Evolutionary conservation across 768 basidiomycete species (phyloP).

Genomic region (Russula brevipes): DNA sequence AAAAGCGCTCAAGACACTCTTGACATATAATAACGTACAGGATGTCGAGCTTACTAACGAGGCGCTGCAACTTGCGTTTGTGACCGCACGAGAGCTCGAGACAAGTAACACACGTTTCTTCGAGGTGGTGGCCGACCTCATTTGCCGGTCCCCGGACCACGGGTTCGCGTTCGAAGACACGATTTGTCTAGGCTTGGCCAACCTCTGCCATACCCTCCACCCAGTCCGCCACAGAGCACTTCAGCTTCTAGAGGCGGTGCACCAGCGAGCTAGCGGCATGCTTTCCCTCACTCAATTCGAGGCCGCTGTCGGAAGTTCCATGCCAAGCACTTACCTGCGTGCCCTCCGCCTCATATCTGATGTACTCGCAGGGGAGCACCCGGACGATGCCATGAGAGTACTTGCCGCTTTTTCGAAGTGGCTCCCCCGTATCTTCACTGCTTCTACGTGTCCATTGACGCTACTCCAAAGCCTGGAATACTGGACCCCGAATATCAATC

Average conservation of each 20-base stretch:
- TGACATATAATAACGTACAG: constrained; percentile 47
- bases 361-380: constrained; percentile 73
- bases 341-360: constrained; percentile 75
- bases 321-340: constrained; percentile 72
- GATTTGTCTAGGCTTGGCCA: constrained; percentile 73
- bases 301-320: constrained; percentile 62
- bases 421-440: constrained; percentile 56
- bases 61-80: constrained; percentile 63
- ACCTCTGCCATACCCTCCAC: constrained; percentile 68
- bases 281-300: constrained; percentile 69
- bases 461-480: constrained; percentile 75
- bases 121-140: constrained; percentile 67
- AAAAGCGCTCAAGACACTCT: constrained; percentile 67
- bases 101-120: constrained; percentile 67
- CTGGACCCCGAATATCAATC: constrained; percentile 76
- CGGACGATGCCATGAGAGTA: constrained; percentile 56
- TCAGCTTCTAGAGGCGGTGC: constrained; percentile 66
- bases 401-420: constrained; percentile 67
- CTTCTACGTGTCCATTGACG: constrained; percentile 49
- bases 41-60: constrained; percentile 58
- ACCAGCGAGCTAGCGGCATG: constrained; percentile 62
- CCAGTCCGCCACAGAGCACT: constrained; percentile 71
- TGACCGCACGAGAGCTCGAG: constrained; percentile 47
- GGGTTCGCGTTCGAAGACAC: constrained; percentile 70
- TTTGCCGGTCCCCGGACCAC: constrained; percentile 50